Evolutionary conservation across 148 eudicot species (phyloP), one percentile per base, ranked within the genome.

Genomic region (Chenopodium suecicum): DNA sequence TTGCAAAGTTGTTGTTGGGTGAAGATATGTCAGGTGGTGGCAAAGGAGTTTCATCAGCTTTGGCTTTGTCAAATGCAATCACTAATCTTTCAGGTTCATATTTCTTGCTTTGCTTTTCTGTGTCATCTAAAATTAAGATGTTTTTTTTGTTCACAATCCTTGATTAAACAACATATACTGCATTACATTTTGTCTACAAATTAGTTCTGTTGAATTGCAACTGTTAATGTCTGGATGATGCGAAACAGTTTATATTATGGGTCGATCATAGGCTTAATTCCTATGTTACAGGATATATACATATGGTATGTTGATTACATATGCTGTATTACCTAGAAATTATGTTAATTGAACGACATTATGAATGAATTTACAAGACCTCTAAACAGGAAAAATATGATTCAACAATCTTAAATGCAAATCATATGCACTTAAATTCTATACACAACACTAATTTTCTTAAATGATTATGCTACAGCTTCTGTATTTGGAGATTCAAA

Each of bases 21-120:
- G 93, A 92, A 84, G 92, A 92, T 56, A 92, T 89, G 92, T 92
- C 93, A 48, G 96, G 96, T 60, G 93, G 96, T 50, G 93, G 96
- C 9, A 92, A 92, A 80, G 95, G 95, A 71, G 95, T 92, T 84
- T 92, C 95, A 52, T 92, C 93, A 34, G 96, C 96, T 83, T 80
- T 92, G 81, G 96, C 96, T 64, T 82, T 92, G 84, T 92, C 96
- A 41, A 92, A 92, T 84, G 96, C 96, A 82, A 90, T 92, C 64
- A 92, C 96, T 22, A 92, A 92, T 88, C 92, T 92, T 72, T 91
- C 93, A 47, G 93, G 93, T 92, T 14, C 34, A 14, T 25, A 25
- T 10, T 2, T 11, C 68, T 37, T 37, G 2, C 1, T n/a, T 9
- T 65, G 29, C 7, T 72, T 73, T 22, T 71, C 27, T 44, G 19